Percentiles rank a stretch among this genome's conserved stretches.
phyloP scores from a whole-genome alignment of 768 basidiomycete species.

The Tylopilus cervinicoccineus region DNA sequence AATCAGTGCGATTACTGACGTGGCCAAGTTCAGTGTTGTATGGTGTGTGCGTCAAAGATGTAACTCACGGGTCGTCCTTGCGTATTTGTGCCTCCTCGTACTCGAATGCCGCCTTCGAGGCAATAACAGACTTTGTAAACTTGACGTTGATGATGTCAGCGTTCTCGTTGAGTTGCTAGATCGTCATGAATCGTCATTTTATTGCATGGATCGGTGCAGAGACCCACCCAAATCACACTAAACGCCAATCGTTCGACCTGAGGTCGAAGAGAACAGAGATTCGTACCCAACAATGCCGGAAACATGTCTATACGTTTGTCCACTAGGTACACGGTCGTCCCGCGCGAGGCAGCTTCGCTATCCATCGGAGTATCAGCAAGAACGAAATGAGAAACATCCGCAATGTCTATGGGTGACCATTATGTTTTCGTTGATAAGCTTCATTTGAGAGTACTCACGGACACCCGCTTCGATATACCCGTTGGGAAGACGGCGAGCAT shows the following conservation, averaged over 20 bases:
- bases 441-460: slow-evolving; percentile 56
- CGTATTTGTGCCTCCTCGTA: slow-evolving; percentile 94
- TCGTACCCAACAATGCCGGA: slow-evolving; percentile 89
- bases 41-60: not conserved
- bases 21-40: not conserved
- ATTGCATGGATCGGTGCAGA: not conserved
- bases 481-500: slow-evolving; percentile 81
- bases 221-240: slow-evolving; percentile 86
- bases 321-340: slow-evolving; percentile 96
- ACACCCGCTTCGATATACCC: slow-evolving; percentile 97
- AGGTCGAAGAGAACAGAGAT: slow-evolving; percentile 89
- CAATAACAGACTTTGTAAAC: slow-evolving; percentile 95
- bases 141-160: slow-evolving; percentile 88
- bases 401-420: slow-evolving; percentile 65
- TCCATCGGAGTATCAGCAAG: slow-evolving; percentile 94
- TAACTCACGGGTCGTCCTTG: slow-evolving; percentile 82
- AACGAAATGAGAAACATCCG: slow-evolving; percentile 97
- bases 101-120: slow-evolving; percentile 93
- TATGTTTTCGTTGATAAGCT: not conserved
- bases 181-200: not conserved
- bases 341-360: slow-evolving; percentile 88
- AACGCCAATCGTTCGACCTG: slow-evolving; percentile 94
- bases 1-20: slow-evolving; percentile 68
- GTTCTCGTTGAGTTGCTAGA: slow-evolving; percentile 81
- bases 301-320: slow-evolving; percentile 99